Evolutionary conservation across 352 stramenopile genomes (phyloP), one percentile per base, ranked within the genome.

Genomic region (Salisapilia sapeloensis): DNA sequence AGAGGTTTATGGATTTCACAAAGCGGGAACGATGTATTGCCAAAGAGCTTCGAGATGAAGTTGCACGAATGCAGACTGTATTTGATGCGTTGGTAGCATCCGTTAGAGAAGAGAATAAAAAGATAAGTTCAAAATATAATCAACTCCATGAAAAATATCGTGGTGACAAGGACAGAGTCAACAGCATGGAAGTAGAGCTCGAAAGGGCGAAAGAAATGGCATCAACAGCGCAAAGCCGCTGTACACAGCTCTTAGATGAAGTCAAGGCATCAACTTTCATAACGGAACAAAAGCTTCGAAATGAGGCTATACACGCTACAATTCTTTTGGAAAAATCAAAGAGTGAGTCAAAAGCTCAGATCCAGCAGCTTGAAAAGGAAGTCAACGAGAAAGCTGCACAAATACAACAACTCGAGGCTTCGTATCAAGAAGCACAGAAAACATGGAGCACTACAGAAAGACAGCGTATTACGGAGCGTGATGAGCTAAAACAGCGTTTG

Each of bases 1-100:
- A 83, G 61, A 46, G 59, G 2, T 80, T 83, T 30, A 53, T 77
- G 32, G 48, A 44, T n/a, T 86, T 82, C 37, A 52, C 83, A 35
- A 60, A 78, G 49, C 44, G 41, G 9, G 64, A 83, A 42, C 63
- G 64, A 7, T 50, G 36, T 4, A 48, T 55, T 16, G 48, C 61
- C 7, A 43, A 49, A 28, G 38, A 56, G 28, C 42, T 83, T 17
- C 49, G 55, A 2, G 31, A 40, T 1, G 45, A 86, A 24, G 45
- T 71, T 10, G 17, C 29, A 2, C 28, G 47, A 16, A 39, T 81
- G 14, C 65, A 67, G 20, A 40, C 31, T 3, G 48, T 38, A 20
- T 72, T 66, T 14, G 45, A 56, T 21, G 40, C 57, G 6, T 38
- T 66, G 1, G 33, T 21, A 12, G 10, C 2, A 12, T 18, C 15